phyloP scores from a whole-genome alignment of 495 filamentous ascomycete genomes.

The Talaromyces proteolyticus region DNA sequence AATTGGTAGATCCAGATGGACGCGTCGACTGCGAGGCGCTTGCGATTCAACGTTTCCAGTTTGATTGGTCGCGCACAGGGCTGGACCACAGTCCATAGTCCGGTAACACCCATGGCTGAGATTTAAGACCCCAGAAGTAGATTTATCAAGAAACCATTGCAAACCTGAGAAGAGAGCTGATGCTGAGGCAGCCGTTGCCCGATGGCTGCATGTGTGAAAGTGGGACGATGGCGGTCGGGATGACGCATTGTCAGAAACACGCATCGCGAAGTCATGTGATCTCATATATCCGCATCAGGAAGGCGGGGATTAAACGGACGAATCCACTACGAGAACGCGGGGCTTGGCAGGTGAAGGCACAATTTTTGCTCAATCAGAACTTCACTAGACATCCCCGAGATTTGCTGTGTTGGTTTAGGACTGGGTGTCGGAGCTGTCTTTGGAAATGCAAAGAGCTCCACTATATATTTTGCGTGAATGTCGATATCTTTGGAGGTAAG shows the following conservation, averaged over 20 bases:
- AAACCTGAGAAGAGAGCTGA: not conserved
- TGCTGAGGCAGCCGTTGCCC: not conserved
- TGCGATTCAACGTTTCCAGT: constrained; percentile 90
- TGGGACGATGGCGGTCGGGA: not conserved
- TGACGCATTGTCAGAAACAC: constrained; percentile 3
- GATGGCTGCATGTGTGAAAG: not conserved
- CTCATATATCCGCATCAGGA: constrained; percentile 1
- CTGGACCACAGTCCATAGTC: constrained; percentile 91
- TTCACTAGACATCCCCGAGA: not conserved
- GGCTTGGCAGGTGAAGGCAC: not conserved
- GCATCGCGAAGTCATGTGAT: constrained; percentile 5
- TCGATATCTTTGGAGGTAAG: not conserved
- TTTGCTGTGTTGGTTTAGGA: not conserved
- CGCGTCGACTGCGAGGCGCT: constrained; percentile 92
- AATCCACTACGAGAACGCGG: not conserved
- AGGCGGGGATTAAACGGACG: not conserved
- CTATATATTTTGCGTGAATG: not conserved
- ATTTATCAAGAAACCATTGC: not conserved
- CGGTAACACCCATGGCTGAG: constrained; percentile 83
- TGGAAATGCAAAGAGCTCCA: not conserved
- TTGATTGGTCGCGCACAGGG: constrained; percentile 82
- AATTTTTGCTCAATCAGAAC: not conserved
- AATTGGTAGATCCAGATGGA: constrained; percentile 99
- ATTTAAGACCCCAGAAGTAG: not conserved
- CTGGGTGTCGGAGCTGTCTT: not conserved